Conservation (phyloP, 2,329 filamentous ascomycete species). For the Aureobasidium sp. region DNA sequence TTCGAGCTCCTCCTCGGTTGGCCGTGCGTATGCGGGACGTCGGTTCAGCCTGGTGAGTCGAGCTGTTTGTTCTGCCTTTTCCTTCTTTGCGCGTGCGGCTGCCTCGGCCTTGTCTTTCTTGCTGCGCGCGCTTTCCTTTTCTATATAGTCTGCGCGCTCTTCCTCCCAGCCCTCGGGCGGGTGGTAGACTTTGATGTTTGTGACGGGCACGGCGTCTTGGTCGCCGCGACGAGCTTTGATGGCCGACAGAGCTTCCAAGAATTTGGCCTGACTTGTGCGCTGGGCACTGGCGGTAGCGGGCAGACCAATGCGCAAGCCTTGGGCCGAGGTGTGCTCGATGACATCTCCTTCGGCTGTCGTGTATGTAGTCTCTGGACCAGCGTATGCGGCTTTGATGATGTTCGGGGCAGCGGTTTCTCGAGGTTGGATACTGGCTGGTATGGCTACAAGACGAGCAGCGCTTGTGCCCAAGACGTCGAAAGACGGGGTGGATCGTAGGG, state of each 20-base stretch:
- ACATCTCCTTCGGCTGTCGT: slow-evolving; percentile 16
- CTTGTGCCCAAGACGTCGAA: slow-evolving; percentile 69
- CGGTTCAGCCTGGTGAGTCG: background rate
- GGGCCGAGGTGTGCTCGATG: slow-evolving; percentile 7
- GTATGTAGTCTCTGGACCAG: slow-evolving; percentile 6
- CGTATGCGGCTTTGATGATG: background rate
- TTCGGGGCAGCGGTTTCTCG: slow-evolving; percentile 5
- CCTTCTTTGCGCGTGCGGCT: background rate
- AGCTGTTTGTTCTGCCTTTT: background rate
- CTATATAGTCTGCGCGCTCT: slow-evolving; percentile 13
- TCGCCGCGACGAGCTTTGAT: slow-evolving; percentile 38
- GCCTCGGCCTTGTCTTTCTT: slow-evolving; percentile 6
- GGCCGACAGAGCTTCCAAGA: slow-evolving; percentile 35
- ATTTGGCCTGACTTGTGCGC: slow-evolving; percentile 27
- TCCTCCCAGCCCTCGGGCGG: slow-evolving; percentile 18
- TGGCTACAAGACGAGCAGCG: slow-evolving; percentile 62
- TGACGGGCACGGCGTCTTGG: slow-evolving; percentile 26
- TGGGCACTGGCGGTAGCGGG: slow-evolving; percentile 16
- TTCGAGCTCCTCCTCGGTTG: background rate
- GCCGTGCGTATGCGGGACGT: slow-evolving; percentile 1
- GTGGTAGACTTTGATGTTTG: slow-evolving; percentile 23
- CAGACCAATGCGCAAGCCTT: slow-evolving; percentile 13
- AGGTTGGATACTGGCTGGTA: slow-evolving; percentile 51
- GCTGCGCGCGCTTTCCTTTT: slow-evolving; percentile 10
- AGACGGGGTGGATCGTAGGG: slow-evolving; percentile 47